Conservation (phyloP, 202 grass and related monocot species). For the Musa balbisiana region DNA sequence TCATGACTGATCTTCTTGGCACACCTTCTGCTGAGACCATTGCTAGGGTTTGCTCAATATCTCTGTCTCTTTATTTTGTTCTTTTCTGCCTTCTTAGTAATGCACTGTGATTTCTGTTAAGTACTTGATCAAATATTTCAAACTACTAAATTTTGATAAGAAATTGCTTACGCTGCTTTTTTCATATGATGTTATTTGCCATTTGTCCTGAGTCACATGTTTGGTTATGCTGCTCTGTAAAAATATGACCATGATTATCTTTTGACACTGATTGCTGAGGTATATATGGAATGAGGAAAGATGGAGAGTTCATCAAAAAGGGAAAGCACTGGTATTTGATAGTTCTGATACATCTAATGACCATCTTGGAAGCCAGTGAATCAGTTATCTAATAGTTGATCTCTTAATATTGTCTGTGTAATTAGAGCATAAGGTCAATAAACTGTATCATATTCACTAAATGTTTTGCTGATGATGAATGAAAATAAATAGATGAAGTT, state of each 20-base stretch:
- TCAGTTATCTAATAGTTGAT: not conserved
- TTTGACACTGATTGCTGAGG: not conserved
- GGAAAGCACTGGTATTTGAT: not conserved
- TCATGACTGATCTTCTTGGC: constrained; percentile 95
- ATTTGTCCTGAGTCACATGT: not conserved
- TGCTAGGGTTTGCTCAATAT: constrained; percentile 56
- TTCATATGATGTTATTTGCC: not conserved
- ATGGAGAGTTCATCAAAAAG: not conserved
- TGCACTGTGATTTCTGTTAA: not conserved
- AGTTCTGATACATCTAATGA: not conserved
- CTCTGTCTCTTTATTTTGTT: constrained; percentile 10
- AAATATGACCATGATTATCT: not conserved
- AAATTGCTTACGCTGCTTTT: not conserved
- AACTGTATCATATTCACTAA: not conserved
- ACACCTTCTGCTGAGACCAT: constrained; percentile 78
- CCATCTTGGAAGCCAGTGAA: not conserved
- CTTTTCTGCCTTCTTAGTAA: not conserved
- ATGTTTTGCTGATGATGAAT: not conserved
- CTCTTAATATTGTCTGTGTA: not conserved
- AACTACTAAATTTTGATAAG: not conserved
- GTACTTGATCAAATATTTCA: not conserved
- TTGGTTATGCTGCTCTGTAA: not conserved
- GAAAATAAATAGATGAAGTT: not conserved
- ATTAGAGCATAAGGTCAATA: not conserved
- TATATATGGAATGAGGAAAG: no score